A percentile compares a stretch with the other conserved stretches of the same genome.
Evolutionary conservation across 2,329 filamentous ascomycete species (phyloP).

Genomic region (Pseudogymnoascus sp.): DNA sequence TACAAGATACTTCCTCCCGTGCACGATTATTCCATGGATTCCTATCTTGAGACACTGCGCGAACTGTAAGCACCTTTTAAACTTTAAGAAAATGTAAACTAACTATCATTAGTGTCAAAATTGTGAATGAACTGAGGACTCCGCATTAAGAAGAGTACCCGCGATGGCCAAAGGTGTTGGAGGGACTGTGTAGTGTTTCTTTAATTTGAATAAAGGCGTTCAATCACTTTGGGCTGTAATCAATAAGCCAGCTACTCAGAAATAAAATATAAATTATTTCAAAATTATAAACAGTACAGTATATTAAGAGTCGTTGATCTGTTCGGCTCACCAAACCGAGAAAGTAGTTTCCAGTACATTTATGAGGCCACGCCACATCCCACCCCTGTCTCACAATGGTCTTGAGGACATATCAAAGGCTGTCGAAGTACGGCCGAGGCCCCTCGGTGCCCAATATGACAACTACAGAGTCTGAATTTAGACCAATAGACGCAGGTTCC

Average conservation of each 20-base stretch:
- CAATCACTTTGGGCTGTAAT: too few species aligned
- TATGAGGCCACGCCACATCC: neutral
- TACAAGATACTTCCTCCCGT: neutral
- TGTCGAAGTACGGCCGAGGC: conserved; percentile 38
- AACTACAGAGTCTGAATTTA: conserved; percentile 44
- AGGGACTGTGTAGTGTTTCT: too few species aligned
- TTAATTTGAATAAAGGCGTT: too few species aligned
- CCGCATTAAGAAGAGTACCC: neutral
- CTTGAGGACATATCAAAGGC: neutral
- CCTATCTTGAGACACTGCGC: neutral
- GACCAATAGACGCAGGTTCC: conserved; percentile 3
- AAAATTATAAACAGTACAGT: neutral
- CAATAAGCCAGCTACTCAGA: neutral
- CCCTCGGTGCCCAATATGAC: conserved; percentile 62
- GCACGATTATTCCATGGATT: neutral
- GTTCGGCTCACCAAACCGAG: neutral
- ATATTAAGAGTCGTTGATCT: neutral
- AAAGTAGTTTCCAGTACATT: neutral
- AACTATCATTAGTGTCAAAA: neutral
- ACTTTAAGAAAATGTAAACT: neutral
- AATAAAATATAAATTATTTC: too few species aligned
- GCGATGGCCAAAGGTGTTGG: too few species aligned
- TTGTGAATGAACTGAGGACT: neutral
- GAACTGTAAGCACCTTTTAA: neutral
- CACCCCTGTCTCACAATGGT: neutral